phyloP scores from a whole-genome alignment of 2,329 filamentous ascomycete species.

The Aaosphaeria arxii region DNA sequence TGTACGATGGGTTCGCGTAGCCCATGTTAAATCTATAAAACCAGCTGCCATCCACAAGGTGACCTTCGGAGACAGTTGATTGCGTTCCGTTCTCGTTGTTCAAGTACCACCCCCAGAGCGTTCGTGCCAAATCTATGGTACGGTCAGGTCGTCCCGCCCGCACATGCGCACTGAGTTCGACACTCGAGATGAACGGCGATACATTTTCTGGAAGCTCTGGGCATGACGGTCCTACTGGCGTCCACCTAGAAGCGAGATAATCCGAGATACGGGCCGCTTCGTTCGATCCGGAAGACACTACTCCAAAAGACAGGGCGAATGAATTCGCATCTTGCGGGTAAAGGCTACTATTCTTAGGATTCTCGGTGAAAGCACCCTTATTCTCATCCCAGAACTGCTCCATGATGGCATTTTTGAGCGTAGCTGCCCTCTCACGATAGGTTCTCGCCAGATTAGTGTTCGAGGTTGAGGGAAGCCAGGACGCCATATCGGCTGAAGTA shows the following conservation, averaged over 20 bases:
- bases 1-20: constrained; percentile 48
- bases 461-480: constrained; percentile 20
- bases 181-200: constrained; percentile 56
- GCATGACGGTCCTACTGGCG: constrained; percentile 52
- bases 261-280: constrained; percentile 43
- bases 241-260: constrained; percentile 52
- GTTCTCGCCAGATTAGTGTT: constrained; percentile 7
- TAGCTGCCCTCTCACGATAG: constrained; percentile 9
- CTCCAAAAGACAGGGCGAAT: constrained; percentile 51
- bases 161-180: constrained; percentile 60
- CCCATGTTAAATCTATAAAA: constrained; percentile 54
- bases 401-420: constrained; percentile 23
- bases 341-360: constrained; percentile 33
- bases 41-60: constrained; percentile 55
- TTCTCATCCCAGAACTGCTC: constrained; percentile 19
- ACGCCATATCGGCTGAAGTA: constrained; percentile 16
- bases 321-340: constrained; percentile 55
- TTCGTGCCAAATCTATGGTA: constrained; percentile 55
- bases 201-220: constrained; percentile 59
- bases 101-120: constrained; percentile 61
- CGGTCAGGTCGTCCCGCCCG: constrained; percentile 46
- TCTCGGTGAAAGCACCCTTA: constrained; percentile 37
- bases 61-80: constrained; percentile 60
- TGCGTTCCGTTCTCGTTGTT: constrained; percentile 54
- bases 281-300: constrained; percentile 34